Conservation (phyloP, 1,284 basidiomycete genomes). For the Coniophora puteana region DNA sequence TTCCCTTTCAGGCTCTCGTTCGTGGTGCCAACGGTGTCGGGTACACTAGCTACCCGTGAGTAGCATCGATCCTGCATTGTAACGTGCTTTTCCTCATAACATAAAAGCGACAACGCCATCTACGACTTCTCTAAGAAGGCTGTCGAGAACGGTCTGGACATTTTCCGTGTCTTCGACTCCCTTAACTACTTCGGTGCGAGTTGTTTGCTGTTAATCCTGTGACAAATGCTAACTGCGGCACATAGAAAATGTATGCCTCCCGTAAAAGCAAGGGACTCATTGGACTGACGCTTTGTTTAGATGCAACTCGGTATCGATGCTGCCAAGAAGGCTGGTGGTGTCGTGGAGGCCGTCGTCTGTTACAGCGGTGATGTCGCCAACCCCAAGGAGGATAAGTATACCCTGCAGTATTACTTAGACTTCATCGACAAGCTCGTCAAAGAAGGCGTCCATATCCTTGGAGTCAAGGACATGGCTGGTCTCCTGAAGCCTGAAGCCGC, state of each 20-base stretch:
- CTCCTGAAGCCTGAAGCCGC: constrained; percentile 95
- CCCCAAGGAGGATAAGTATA: constrained; percentile 97
- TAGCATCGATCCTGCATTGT: constrained; percentile 11
- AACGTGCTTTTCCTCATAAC: constrained; percentile 10
- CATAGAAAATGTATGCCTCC: constrained; percentile 55
- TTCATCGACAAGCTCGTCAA: constrained; percentile 92
- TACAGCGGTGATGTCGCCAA: constrained; percentile 98
- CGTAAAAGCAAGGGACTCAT: background rate
- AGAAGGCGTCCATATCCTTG: constrained; percentile 96
- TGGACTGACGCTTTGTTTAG: constrained; percentile 37
- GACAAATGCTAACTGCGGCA: constrained; percentile 11
- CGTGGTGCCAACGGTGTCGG: constrained; percentile 99
- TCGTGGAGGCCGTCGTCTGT: constrained; percentile 96
- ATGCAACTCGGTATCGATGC: constrained; percentile 97
- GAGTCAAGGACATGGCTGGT: constrained; percentile 99
- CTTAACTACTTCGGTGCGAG: constrained; percentile 91
- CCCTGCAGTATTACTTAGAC: constrained; percentile 96
- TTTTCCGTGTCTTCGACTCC: constrained; percentile 99
- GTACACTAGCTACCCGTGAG: constrained; percentile 97
- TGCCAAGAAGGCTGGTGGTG: constrained; percentile 99
- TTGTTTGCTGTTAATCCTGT: constrained; percentile 2
- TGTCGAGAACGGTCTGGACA: constrained; percentile 98
- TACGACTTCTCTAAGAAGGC: constrained; percentile 99
- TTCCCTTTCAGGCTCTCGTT: constrained; percentile 97
- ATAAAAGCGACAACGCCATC: constrained; percentile 89